Evolutionary conservation across 2,329 filamentous ascomycete genomes (phyloP), one percentile per base, ranked within the genome.

Genomic region (Pseudogymnoascus sp.): DNA sequence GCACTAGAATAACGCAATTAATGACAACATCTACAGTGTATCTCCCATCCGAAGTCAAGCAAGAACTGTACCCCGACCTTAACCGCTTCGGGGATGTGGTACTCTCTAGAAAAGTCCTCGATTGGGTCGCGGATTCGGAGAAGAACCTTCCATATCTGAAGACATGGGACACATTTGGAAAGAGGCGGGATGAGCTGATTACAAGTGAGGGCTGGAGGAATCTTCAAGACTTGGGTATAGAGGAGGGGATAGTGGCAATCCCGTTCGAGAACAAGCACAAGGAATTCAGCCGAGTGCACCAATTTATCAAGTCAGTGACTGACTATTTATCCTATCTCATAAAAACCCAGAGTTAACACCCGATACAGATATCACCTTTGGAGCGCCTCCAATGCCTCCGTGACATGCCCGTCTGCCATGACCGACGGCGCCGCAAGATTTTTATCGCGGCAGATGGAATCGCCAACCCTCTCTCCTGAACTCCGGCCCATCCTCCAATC

Each of bases 161-260:
- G 39, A 79, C 82, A 1, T 76, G 82, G 9, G 80, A 85, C 66
- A 79, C 80, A 0, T 88, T 88, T 68, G 85, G 86, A 0, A 75
- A 76, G 57, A 79, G 79, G 57, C 79, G 74, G 5, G 80, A 81
- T 52, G 78, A 82, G 33, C 73, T 90, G 1, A 76, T 87, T 34
- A 85, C 85, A 0, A 78, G 80, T 0, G 79, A 85, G 63, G 86
- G 88, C 26, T 90, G 87, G 87, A 76, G 78, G 37, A 74, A 77
- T 38, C 74, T 88, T 2, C 82, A 85, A 64, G 74, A 77, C 1
- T 80, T 84, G 64, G 83, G 83, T 0, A 77, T 81, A 13, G 69
- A 74, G 30, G 79, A 81, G 63, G 84, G 85, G 67, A 71, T 58
- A 39, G 56, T 62, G 59, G 23, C 45, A 58, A 45, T 71, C 70